Evolutionary conservation across 2,329 filamentous ascomycete genomes (phyloP).

Genomic region (Cladorrhinum sp.): DNA sequence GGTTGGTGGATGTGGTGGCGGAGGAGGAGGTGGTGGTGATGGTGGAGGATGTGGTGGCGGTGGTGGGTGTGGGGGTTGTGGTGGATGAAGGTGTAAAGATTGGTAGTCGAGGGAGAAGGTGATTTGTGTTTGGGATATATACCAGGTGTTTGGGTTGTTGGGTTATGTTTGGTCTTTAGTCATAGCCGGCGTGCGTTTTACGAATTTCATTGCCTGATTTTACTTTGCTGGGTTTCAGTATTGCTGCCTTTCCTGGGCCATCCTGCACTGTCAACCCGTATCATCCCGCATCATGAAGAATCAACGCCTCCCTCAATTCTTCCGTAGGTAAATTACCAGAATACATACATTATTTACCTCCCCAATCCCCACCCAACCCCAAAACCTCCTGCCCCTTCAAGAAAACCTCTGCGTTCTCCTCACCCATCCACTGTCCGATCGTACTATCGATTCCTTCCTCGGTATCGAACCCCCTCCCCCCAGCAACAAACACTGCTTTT

Average conservation of each 20-base stretch:
- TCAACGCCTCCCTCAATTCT: too few species aligned
- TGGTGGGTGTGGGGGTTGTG: constrained; percentile 5
- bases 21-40: constrained; percentile 6
- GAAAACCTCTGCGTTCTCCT: constrained; percentile 25
- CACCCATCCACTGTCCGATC: constrained; percentile 30
- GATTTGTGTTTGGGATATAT: not conserved
- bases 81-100: constrained; percentile 1
- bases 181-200: too few species aligned
- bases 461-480: constrained; percentile 29
- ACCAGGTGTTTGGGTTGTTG: too few species aligned
- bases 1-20: not conserved
- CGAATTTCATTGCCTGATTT: too few species aligned
- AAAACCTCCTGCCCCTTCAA: constrained; percentile 24
- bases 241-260: too few species aligned
- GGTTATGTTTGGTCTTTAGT: not conserved
- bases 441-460: constrained; percentile 29
- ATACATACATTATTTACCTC: not conserved
- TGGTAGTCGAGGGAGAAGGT: too few species aligned
- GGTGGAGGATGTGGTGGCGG: constrained; percentile 7
- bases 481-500: constrained; percentile 27
- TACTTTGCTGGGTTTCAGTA: too few species aligned
- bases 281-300: too few species aligned
- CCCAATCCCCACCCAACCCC: constrained; percentile 22
- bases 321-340: too few species aligned
- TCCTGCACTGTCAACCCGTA: too few species aligned